phyloP scores from a whole-genome alignment of 192 early-diverging fungal genomes.

The Coemansia sp. region DNA sequence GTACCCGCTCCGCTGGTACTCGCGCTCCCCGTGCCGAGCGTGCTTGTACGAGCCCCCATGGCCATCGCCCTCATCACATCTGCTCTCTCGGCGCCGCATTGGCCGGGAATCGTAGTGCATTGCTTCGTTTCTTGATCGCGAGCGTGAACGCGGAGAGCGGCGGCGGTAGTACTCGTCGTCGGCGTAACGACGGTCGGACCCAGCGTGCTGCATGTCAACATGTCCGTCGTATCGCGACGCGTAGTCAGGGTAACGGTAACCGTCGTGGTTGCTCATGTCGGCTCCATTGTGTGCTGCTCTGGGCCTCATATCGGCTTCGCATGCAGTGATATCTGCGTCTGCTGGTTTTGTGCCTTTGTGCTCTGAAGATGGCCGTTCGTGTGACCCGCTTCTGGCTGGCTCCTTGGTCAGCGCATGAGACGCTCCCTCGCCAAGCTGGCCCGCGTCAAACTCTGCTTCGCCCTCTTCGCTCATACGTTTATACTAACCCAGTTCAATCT shows the following conservation, averaged over 20 bases:
- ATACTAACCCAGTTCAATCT: background rate
- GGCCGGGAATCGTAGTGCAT: slow-evolving; percentile 5
- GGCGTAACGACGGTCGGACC: slow-evolving; percentile 7
- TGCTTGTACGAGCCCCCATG: slow-evolving; percentile 24
- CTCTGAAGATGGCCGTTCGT: background rate
- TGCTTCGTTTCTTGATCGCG: slow-evolving; percentile 16
- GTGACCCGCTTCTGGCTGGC: background rate
- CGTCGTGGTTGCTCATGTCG: background rate
- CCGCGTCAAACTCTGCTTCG: slow-evolving; percentile 44
- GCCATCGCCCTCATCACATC: slow-evolving; percentile 22
- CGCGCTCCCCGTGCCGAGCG: slow-evolving; percentile 27
- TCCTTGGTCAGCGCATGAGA: slow-evolving; percentile 1
- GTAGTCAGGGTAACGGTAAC: slow-evolving; percentile 12
- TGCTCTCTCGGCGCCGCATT: slow-evolving; percentile 18
- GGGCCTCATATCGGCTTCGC: background rate
- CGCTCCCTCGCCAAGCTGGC: slow-evolving; percentile 22
- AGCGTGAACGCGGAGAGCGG: slow-evolving; percentile 17
- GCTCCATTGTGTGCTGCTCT: background rate
- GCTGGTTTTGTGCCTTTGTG: background rate
- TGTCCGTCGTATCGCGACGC: slow-evolving; percentile 13
- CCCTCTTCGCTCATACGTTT: slow-evolving; percentile 52
- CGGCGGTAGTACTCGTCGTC: slow-evolving; percentile 13
- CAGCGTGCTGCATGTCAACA: slow-evolving; percentile 5
- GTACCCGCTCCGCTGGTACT: slow-evolving; percentile 20
- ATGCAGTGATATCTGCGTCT: background rate